phyloP scores from a whole-genome alignment of 2,329 filamentous ascomycete genomes.

The Nemania sp. region DNA sequence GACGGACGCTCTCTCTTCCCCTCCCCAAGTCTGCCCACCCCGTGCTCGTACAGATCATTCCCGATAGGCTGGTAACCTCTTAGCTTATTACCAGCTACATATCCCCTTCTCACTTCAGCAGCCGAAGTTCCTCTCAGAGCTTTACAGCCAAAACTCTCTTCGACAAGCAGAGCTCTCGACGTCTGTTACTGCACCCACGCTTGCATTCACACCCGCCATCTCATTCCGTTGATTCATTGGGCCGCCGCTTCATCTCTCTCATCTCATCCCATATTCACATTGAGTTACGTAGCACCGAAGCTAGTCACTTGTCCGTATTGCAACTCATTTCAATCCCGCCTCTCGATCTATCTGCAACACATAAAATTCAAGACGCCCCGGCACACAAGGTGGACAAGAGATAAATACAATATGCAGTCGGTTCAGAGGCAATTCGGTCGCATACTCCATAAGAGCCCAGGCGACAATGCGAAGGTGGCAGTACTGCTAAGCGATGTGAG shows the following conservation, averaged over 20 bases:
- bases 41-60: background rate
- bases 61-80: too few relatives aligned
- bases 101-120: background rate
- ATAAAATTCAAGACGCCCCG: background rate
- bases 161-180: background rate
- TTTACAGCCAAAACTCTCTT: background rate
- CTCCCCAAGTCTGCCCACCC: background rate
- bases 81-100: too few relatives aligned
- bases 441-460: slow-evolving; percentile 68
- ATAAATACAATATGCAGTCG: slow-evolving; percentile 62
- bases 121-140: too few relatives aligned
- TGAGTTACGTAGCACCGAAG: background rate
- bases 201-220: too few relatives aligned
- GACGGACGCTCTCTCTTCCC: background rate
- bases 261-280: background rate
- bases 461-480: slow-evolving; percentile 77
- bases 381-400: background rate
- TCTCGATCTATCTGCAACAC: background rate
- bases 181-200: background rate
- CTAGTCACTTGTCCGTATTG: too few relatives aligned
- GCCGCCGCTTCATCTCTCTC: background rate
- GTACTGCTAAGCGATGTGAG: slow-evolving; percentile 68
- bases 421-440: slow-evolving; percentile 77
- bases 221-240: background rate
- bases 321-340: background rate